A percentile compares a stretch with the other conserved stretches of the same genome.
These are phyloP conservation scores for Hondaea fermentalgiana DNA, from an alignment of 108 stramenopile genomes.

Conservation along the genomic window DNA sequence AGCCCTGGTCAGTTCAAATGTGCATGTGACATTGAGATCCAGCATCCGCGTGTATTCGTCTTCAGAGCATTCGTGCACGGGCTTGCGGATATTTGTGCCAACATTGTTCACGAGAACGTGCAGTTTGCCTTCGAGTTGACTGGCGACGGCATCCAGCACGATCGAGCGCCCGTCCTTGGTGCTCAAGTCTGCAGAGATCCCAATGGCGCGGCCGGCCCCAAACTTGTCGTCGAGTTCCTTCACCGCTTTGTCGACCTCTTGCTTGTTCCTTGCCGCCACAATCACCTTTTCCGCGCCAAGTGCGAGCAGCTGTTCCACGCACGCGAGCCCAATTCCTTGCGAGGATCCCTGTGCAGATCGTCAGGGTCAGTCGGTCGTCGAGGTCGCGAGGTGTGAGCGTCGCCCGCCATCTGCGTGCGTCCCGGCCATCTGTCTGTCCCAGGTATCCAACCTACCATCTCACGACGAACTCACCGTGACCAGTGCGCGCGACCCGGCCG, in stretches of 20 bases:
- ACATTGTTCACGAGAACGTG: slow-evolving; percentile 94
- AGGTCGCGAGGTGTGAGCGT: too few relatives aligned
- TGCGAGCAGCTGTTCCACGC: background rate
- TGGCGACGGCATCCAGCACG: slow-evolving; percentile 30
- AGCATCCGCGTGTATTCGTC: slow-evolving; percentile 71
- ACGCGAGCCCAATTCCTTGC: background rate
- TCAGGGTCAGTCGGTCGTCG: too few relatives aligned
- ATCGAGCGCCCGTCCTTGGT: slow-evolving; percentile 50
- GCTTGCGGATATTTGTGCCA: slow-evolving; percentile 80
- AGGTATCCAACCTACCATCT: too few relatives aligned
- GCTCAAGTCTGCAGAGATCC: slow-evolving; percentile 51
- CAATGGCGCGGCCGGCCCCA: background rate
- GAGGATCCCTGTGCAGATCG: background rate
- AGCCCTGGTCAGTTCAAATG: slow-evolving; percentile 50
- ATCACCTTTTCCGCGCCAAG: background rate
- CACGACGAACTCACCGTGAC: too few relatives aligned
- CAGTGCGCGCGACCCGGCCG: too few relatives aligned
- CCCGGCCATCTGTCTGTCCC: too few relatives aligned
- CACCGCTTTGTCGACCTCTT: background rate
- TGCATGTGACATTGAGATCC: slow-evolving; percentile 69
- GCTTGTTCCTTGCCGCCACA: background rate
- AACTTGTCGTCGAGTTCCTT: background rate
- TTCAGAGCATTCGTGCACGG: slow-evolving; percentile 67
- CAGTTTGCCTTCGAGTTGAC: slow-evolving; percentile 35
- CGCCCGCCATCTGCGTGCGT: too few relatives aligned